Base-by-base conservation (phyloP, 2,329 filamentous ascomycete genomes). In the Canariomyces notabilis region DNA sequence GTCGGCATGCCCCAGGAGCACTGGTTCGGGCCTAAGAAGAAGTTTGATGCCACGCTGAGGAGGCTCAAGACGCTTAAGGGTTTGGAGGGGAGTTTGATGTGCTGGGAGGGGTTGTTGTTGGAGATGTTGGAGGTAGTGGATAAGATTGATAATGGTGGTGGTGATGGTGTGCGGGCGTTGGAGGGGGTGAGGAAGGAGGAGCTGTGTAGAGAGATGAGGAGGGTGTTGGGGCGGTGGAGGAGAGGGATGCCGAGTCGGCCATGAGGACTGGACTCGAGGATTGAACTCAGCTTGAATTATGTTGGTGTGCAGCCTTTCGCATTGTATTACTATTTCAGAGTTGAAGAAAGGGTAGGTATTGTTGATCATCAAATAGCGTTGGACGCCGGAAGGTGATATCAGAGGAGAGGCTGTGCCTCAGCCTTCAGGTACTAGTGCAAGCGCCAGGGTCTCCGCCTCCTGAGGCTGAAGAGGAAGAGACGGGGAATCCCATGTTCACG, bases 11-110 rank as follows among this genome's bases (percentile, higher is more conserved):
- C 9, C 2, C 12, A 5, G 1, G 23, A n/a, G 32, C 31, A 44
- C 11, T 50, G 48, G 48, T 50, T 50, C 16, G 48, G 40, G 6
- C 11, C 9, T 11, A 40, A 41, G 21, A 22, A 26, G 18, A 37
- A 26, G 22, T 45, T 29, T 12, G 45, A 43, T 12, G 36, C n/a
- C 2, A 43, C 35, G 18, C 11, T 37, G 19, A 4, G 36, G 23
- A 34, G 42, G 23, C 26, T 51, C 4, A 16, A n/a, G 19, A 41
- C 39, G 29, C 5, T 51, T 31, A 40, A 39, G 37, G 40, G 45
- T 6, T 19, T 47, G 32, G 48, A 42, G 37, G 34, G 8, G 36
- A 43, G 44, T 15, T 23, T 53, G 44, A 21, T 15, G n/a, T 44
- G 36, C 6, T 50, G 38, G 48, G 45, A 50, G 22, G 15, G 6